Conservation (phyloP, 2,329 filamentous ascomycete genomes). For the Calycina marina region DNA sequence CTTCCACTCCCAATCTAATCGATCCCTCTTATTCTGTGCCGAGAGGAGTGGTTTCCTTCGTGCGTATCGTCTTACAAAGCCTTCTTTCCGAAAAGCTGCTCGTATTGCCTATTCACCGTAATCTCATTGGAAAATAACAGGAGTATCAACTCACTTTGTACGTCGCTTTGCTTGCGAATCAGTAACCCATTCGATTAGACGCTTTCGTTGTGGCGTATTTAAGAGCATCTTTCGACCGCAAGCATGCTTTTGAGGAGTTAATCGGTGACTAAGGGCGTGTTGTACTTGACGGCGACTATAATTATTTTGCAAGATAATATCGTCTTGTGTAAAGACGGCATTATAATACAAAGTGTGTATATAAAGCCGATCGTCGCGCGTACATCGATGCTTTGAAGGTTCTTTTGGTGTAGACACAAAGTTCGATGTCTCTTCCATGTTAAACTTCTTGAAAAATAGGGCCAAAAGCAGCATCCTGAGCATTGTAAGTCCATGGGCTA, state of each 20-base stretch:
- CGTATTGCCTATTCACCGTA: slow-evolving; percentile 6
- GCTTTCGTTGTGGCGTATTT: slow-evolving; percentile 6
- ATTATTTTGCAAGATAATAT: slow-evolving; percentile 7
- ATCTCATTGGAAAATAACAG: slow-evolving; percentile 6
- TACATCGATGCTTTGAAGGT: slow-evolving; percentile 1
- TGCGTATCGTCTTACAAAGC: slow-evolving; percentile 2
- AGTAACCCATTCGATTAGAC: slow-evolving; percentile 9
- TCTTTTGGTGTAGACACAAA: slow-evolving; percentile 4
- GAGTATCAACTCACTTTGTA: slow-evolving; percentile 6
- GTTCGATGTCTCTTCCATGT: slow-evolving; percentile 2
- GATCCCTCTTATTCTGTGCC: slow-evolving; percentile 1
- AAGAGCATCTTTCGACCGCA: slow-evolving; percentile 3
- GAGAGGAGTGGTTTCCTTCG: slow-evolving; percentile 6
- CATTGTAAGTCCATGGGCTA: neutral
- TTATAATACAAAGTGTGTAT: slow-evolving; percentile 8
- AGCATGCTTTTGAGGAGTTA: slow-evolving; percentile 8
- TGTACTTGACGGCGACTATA: slow-evolving; percentile 4
- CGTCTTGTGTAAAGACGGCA: slow-evolving; percentile 3
- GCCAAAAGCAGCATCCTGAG: neutral
- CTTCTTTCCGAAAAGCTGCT: slow-evolving; percentile 3
- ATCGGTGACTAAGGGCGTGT: slow-evolving; percentile 6
- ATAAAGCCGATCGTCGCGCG: slow-evolving; percentile 6
- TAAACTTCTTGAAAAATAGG: slow-evolving; percentile 1
- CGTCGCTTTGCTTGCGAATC: slow-evolving; percentile 5
- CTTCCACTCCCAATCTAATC: slow-evolving; percentile 5